Percentiles rank a stretch among this genome's conserved stretches.
These are phyloP conservation scores for Shiraia sp. DNA, from an alignment of 2,329 filamentous ascomycete genomes.

Conservation along the genomic window DNA sequence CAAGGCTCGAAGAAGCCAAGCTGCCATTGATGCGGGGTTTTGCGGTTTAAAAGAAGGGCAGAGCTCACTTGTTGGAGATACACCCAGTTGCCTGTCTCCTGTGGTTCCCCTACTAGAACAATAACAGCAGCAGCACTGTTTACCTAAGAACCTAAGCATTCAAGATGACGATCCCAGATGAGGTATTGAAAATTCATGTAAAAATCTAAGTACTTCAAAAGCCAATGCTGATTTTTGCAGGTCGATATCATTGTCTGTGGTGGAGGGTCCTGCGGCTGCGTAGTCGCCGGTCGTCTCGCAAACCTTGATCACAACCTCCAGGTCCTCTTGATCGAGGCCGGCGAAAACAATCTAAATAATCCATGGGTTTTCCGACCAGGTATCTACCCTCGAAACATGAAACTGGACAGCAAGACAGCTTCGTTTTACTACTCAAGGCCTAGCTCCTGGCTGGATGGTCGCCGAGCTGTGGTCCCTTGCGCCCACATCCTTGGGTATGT, in stretches of 20 bases:
- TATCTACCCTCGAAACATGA: conserved; percentile 79
- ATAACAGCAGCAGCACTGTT: conserved; percentile 2
- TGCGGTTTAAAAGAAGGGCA: conserved; percentile 30
- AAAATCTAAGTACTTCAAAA: no score
- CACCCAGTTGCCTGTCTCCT: conserved; percentile 37
- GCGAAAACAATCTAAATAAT: conserved; percentile 76
- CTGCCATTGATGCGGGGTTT: conserved; percentile 37
- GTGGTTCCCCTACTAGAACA: conserved; percentile 18
- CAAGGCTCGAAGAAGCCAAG: conserved; percentile 15
- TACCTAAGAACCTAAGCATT: conserved; percentile 4
- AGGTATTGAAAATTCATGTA: conserved; percentile 43
- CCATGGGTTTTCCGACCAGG: conserved; percentile 76
- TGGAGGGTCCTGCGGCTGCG: conserved; percentile 67
- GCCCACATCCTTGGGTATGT: conserved; percentile 67
- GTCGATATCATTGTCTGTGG: conserved; percentile 81
- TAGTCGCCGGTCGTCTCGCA: conserved; percentile 63
- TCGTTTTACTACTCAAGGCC: conserved; percentile 80
- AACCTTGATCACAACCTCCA: conserved; percentile 75
- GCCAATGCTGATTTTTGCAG: conserved; percentile 17
- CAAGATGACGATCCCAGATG: conserved; percentile 68
- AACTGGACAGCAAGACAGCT: conserved; percentile 78
- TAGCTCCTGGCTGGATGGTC: conserved; percentile 71
- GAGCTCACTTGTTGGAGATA: conserved; percentile 13
- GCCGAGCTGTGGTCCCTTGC: conserved; percentile 73
- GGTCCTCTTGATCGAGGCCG: conserved; percentile 71